Evolutionary conservation across 805 yeast species (phyloP).

Genomic region (Millerozyma acaciae): DNA sequence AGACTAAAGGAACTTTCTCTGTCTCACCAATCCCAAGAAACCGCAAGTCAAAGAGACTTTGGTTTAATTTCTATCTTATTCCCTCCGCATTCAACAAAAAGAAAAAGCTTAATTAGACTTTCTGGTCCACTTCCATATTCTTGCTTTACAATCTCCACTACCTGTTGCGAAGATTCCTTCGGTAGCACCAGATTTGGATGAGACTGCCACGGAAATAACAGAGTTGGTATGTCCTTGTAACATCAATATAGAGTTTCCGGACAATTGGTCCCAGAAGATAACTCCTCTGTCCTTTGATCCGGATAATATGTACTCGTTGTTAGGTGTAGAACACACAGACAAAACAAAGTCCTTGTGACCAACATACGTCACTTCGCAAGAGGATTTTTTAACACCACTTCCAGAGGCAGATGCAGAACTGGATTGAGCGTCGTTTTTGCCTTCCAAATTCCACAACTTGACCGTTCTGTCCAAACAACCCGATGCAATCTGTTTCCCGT

Average conservation of each 20-base stretch:
- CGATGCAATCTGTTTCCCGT: conserved; percentile 86
- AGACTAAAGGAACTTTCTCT: background rate
- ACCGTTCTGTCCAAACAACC: conserved; percentile 96
- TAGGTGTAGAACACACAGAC: conserved; percentile 91
- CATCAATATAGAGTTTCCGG: conserved; percentile 92
- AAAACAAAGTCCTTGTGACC: conserved; percentile 97
- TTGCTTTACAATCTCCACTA: conserved; percentile 94
- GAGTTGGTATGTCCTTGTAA: conserved; percentile 96
- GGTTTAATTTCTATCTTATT: too few species aligned
- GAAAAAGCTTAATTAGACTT: conserved; percentile 15
- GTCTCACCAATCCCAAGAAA: too few species aligned
- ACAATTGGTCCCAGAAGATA: conserved; percentile 89
- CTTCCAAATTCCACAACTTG: conserved; percentile 89
- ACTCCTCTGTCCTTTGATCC: conserved; percentile 98
- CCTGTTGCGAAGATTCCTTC: conserved; percentile 95
- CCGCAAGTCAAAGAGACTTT: too few species aligned
- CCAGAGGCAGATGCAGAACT: conserved; percentile 15
- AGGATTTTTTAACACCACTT: conserved; percentile 34
- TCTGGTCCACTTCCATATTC: conserved; percentile 88
- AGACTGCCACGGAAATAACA: conserved; percentile 90
- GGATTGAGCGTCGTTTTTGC: conserved; percentile 29
- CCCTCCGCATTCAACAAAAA: too few species aligned
- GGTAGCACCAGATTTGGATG: conserved; percentile 68
- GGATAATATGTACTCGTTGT: conserved; percentile 82
- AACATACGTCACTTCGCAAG: conserved; percentile 87